These are phyloP conservation scores for Asterochloris sp. DNA, from an alignment of 139 green algal species.

Conservation along the genomic window DNA sequence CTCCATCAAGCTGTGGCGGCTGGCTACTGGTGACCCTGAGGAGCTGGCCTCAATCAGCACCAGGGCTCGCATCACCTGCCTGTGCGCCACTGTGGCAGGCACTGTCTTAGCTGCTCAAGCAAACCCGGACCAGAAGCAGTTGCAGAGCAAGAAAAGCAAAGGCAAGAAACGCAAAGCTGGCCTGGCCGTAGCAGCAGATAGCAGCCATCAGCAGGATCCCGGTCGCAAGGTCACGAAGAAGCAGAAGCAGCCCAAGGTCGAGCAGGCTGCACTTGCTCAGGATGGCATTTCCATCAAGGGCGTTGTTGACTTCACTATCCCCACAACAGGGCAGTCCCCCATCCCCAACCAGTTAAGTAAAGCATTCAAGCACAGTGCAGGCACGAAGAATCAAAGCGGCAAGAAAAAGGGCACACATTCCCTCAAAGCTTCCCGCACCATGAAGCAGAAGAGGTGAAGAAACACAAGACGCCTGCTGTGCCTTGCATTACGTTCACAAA, in stretches of 20 bases:
- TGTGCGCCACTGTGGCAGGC: not conserved
- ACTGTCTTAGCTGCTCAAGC: not conserved
- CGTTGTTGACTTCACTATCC: constrained; percentile 3
- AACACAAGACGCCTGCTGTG: too few species aligned
- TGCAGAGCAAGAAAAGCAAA: not conserved
- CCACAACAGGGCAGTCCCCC: too few species aligned
- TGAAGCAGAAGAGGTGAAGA: too few species aligned
- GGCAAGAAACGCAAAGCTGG: not conserved
- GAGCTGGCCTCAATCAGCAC: not conserved
- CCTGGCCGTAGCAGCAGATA: not conserved
- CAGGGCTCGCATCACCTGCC: not conserved
- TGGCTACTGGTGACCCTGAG: not conserved
- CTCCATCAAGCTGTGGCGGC: not conserved
- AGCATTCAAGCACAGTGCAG: too few species aligned
- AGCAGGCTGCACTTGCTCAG: not conserved
- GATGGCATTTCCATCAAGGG: not conserved
- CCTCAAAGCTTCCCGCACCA: too few species aligned
- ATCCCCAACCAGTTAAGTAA: too few species aligned
- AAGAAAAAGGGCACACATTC: too few species aligned
- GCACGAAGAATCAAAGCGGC: too few species aligned
- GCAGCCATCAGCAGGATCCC: not conserved
- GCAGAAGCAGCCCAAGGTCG: not conserved
- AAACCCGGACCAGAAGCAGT: not conserved
- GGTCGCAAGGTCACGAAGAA: not conserved
- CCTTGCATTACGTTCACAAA: too few species aligned